phyloP scores from a whole-genome alignment of 768 basidiomycete species.

The Auricularia cornea region DNA sequence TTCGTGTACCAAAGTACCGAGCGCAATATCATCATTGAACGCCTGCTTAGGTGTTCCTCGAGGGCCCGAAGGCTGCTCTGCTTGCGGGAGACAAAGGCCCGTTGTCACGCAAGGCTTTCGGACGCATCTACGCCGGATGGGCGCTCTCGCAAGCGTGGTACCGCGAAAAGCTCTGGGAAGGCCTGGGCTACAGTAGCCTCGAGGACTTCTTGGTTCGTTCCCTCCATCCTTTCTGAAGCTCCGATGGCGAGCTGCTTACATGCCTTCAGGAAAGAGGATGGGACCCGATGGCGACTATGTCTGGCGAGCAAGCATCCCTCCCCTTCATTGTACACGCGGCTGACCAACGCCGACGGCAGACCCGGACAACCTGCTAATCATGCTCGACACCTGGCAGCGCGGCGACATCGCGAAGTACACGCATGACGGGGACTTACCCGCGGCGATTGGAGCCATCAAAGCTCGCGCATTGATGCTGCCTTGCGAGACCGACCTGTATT shows the following conservation, averaged over 20 bases:
- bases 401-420: slow-evolving; percentile 33
- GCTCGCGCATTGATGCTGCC: slow-evolving; percentile 52
- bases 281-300: too few relatives aligned
- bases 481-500: slow-evolving; percentile 51
- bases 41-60: slow-evolving; percentile 5
- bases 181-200: not conserved
- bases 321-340: too few relatives aligned
- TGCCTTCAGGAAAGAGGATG: too few relatives aligned
- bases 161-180: not conserved
- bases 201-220: slow-evolving; percentile 7
- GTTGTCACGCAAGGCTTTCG: not conserved
- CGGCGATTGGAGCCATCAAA: slow-evolving; percentile 34
- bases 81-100: not conserved
- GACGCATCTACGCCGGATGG: not conserved
- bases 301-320: too few relatives aligned
- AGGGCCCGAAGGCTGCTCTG: slow-evolving; percentile 2
- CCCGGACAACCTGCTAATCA: slow-evolving; percentile 44
- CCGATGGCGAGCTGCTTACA: too few relatives aligned
- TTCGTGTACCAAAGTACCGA: too few relatives aligned
- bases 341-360: slow-evolving; percentile 26
- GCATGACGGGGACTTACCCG: slow-evolving; percentile 31
- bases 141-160: not conserved
- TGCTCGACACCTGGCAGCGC: slow-evolving; percentile 42
- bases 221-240: too few relatives aligned
- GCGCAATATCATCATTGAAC: too few relatives aligned